phyloP scores from a whole-genome alignment of 768 basidiomycete genomes.

The Dendrothele bispora region DNA sequence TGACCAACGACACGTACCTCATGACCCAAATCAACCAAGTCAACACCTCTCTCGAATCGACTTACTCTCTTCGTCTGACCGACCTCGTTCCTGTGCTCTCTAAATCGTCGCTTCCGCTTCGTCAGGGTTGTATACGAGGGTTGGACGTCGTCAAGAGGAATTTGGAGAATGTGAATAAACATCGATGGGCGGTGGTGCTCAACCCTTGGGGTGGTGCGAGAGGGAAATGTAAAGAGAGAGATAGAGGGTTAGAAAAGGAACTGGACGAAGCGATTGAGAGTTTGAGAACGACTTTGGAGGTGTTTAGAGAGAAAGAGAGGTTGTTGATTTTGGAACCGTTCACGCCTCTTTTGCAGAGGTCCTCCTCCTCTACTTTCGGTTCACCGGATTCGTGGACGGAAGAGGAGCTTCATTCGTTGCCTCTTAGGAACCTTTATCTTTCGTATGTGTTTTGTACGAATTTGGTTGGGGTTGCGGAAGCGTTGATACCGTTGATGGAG shows the following conservation, averaged over 20 bases:
- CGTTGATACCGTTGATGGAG: slow-evolving; percentile 35
- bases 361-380: too few relatives aligned
- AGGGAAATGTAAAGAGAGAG: slow-evolving; percentile 13
- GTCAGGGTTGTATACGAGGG: slow-evolving; percentile 25
- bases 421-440: slow-evolving; percentile 44
- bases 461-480: slow-evolving; percentile 37
- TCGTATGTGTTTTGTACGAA: slow-evolving; percentile 50
- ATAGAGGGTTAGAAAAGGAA: slow-evolving; percentile 14
- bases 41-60: slow-evolving; percentile 24
- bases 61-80: slow-evolving; percentile 26
- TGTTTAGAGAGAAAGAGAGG: too few relatives aligned
- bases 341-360: slow-evolving; percentile 30
- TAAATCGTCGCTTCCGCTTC: slow-evolving; percentile 32
- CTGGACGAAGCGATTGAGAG: slow-evolving; percentile 26
- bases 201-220: slow-evolving; percentile 25
- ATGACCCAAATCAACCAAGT: slow-evolving; percentile 29
- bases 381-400: slow-evolving; percentile 9
- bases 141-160: slow-evolving; percentile 23
- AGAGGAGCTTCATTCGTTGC: slow-evolving; percentile 13
- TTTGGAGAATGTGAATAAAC: slow-evolving; percentile 32
- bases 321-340: slow-evolving; percentile 44
- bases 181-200: too few relatives aligned
- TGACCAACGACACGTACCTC: slow-evolving; percentile 33
- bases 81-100: slow-evolving; percentile 36
- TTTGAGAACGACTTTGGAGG: slow-evolving; percentile 24